Base-by-base conservation (phyloP, 768 basidiomycete species). In the Mycena amicta region DNA sequence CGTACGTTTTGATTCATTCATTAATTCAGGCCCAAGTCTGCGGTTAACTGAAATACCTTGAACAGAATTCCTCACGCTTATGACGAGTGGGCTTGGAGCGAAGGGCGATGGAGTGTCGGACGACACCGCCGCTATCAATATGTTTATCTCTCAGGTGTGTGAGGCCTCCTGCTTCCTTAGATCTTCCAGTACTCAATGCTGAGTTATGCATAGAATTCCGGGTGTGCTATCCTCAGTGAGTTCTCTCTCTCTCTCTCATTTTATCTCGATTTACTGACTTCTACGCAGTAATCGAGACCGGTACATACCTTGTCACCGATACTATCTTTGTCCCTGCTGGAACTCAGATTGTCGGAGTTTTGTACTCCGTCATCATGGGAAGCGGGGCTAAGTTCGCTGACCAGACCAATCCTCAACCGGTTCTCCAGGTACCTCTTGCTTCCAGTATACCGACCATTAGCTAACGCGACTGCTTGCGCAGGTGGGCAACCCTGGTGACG, bases 401-500 rank as follows among this genome's bases (percentile, higher is more conserved):
- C 33, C 33, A 37, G 18, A 18, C 33, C 8, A 37, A 37, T 37
- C 33, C 33, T 37, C 33, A 18, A 8, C 33, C 33, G 8, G 33
- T 37, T 8, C 8, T 37, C 18, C 33, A 37, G 33, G 33, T 37
- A 37, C 18, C 18, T 8, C 18, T 37, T 37, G 11, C 33, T 37
- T 37, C 18, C 11, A 37, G 33, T 8, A 37, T 8, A 8, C 33
- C n/a, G n/a, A 37, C n/a, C 33, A 8, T 37, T 18, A 37, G 11
- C 18, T 8, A 37, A 8, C 33, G 6, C 2, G 22, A 2, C 3
- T 8, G 3, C 2, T 37, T n/a, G n/a, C n/a, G n/a, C n/a, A 52
- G 51, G 51, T 52, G 3, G 51, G 51, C 3, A 52, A 52, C 4
- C 33, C 51, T 6, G 51, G 51, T 5, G 51, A 52, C 31, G 23